phyloP scores from a whole-genome alignment of 2,329 filamentous ascomycete genomes.

The Byssochlamys sp. region DNA sequence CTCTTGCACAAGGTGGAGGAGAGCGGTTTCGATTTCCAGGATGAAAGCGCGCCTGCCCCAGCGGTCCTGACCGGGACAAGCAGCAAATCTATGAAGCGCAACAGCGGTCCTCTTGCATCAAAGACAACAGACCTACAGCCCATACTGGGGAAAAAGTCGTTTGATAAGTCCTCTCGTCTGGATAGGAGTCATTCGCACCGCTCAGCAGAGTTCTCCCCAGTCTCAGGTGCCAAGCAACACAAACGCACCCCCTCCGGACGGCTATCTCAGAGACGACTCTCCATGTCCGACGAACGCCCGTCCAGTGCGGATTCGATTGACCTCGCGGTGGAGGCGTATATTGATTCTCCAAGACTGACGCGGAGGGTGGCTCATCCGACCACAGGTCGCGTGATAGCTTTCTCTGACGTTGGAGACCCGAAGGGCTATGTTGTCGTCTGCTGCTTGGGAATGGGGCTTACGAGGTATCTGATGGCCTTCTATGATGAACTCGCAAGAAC shows the following conservation, averaged over 20 bases:
- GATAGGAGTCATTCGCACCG: constrained; percentile 18
- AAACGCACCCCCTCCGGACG: constrained; percentile 31
- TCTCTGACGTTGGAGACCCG: constrained; percentile 90
- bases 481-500: constrained; percentile 91
- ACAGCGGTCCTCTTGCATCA: constrained; percentile 17
- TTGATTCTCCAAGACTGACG: constrained; percentile 72
- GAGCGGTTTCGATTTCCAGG: constrained; percentile 16
- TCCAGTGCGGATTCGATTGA: constrained; percentile 78
- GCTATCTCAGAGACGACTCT: constrained; percentile 29
- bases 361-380: constrained; percentile 80
- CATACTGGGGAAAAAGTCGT: constrained; percentile 15
- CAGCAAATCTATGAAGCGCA: constrained; percentile 21
- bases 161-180: constrained; percentile 21
- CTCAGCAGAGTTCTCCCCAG: constrained; percentile 20
- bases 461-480: constrained; percentile 89
- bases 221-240: constrained; percentile 18
- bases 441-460: constrained; percentile 95
- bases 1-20: constrained; percentile 21
- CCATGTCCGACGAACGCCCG: constrained; percentile 60
- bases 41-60: constrained; percentile 62
- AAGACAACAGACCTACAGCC: constrained; percentile 19
- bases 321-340: constrained; percentile 73
- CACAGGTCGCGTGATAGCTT: constrained; percentile 80
- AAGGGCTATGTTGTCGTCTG: constrained; percentile 88
- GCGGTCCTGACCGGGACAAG: constrained; percentile 53